Conservation (phyloP, 768 basidiomycete genomes). For the Boletus subparvulus region DNA sequence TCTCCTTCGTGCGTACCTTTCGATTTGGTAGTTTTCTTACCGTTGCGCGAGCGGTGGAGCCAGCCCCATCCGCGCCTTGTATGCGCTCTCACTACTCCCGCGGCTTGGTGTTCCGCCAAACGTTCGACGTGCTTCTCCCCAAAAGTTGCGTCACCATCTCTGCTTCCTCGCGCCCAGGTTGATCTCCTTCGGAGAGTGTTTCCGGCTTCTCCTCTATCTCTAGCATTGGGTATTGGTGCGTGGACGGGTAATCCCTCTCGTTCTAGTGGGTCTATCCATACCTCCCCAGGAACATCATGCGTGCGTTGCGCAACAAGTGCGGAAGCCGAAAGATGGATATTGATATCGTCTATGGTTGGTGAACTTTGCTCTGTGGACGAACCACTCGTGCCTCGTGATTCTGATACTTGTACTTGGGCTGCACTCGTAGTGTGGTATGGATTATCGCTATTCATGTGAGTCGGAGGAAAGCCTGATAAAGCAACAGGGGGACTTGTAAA, state of each 20-base stretch:
- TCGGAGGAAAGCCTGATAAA: neutral
- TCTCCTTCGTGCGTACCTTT: neutral
- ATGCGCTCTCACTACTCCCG: slow-evolving; percentile 45
- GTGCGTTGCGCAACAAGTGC: slow-evolving; percentile 28
- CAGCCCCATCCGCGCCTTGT: slow-evolving; percentile 32
- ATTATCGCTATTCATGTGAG: slow-evolving; percentile 12
- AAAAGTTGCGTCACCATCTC: slow-evolving; percentile 1
- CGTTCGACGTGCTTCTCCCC: slow-evolving; percentile 27
- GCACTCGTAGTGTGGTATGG: slow-evolving; percentile 13
- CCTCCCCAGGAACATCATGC: slow-evolving; percentile 47
- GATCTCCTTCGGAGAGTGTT: slow-evolving; percentile 16
- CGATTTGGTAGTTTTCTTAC: neutral
- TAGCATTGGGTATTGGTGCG: slow-evolving; percentile 24
- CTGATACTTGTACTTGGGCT: slow-evolving; percentile 4
- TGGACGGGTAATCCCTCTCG: slow-evolving; percentile 58
- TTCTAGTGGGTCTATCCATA: slow-evolving; percentile 62
- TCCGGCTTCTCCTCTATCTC: neutral
- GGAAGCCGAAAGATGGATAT: slow-evolving; percentile 4
- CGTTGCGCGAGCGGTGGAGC: slow-evolving; percentile 12
- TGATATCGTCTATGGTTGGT: neutral
- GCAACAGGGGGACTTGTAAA: neutral
- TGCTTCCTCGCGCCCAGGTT: slow-evolving; percentile 12
- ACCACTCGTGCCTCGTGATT: slow-evolving; percentile 3
- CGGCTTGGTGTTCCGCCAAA: slow-evolving; percentile 36
- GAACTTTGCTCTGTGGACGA: slow-evolving; percentile 10